Conservation (phyloP, 495 filamentous ascomycete species). For the Aspergillus panamensis region DNA sequence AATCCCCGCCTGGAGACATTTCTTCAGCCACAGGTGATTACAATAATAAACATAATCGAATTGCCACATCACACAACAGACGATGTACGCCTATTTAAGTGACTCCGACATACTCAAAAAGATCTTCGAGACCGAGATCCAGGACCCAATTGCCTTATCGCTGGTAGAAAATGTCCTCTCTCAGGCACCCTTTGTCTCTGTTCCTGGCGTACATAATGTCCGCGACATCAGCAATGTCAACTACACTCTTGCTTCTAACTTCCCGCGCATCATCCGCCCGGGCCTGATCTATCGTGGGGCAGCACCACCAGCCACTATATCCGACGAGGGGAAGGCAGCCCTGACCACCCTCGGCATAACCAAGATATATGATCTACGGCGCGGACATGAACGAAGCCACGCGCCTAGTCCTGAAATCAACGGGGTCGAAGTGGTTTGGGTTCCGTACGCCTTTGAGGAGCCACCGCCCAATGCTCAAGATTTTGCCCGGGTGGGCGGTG, state of each 20-base stretch:
- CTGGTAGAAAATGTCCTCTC: constrained; percentile 31
- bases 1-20: no score
- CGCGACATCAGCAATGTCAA: constrained; percentile 51
- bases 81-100: background rate
- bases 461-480: constrained; percentile 45
- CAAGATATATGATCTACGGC: constrained; percentile 65
- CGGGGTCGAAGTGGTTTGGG: constrained; percentile 49
- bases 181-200: constrained; percentile 49
- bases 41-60: background rate
- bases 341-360: constrained; percentile 53
- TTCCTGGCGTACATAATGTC: constrained; percentile 50
- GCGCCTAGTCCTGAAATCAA: constrained; percentile 35
- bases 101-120: constrained; percentile 11
- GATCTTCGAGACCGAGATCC: constrained; percentile 31
- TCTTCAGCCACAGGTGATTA: no score
- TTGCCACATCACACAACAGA: background rate
- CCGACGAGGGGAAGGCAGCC: constrained; percentile 46
- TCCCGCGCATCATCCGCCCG: constrained; percentile 33
- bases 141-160: constrained; percentile 23
- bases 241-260: constrained; percentile 13
- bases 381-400: constrained; percentile 45
- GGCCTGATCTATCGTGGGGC: constrained; percentile 53
- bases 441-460: constrained; percentile 31
- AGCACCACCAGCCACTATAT: constrained; percentile 42
- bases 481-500: constrained; percentile 53